A percentile compares a stretch with the other conserved stretches of the same genome.
Conservation (phyloP, 148 eudicot genomes). For the Spergularia marina region DNA sequence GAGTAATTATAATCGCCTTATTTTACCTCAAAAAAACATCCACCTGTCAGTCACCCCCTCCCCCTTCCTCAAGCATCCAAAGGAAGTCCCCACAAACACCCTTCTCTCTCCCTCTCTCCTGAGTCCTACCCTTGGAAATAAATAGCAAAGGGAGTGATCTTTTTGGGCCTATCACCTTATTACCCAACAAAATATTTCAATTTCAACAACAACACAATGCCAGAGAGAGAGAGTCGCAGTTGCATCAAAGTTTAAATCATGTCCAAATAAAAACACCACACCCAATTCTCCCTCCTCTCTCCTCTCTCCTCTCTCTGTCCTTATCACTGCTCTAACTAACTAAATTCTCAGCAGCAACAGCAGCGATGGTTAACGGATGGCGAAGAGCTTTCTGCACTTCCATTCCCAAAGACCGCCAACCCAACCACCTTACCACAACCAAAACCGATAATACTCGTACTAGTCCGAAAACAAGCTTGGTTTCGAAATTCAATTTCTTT, state of each 20-base stretch:
- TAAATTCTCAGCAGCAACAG: too few species aligned
- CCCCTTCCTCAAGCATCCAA: not conserved
- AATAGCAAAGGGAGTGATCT: conserved; percentile 8
- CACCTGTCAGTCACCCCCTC: conserved; percentile 23
- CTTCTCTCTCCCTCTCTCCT: not conserved
- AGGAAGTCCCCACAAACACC: conserved; percentile 3
- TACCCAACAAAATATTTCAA: not conserved
- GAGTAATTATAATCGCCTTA: too few species aligned
- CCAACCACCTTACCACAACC: conserved; percentile 12
- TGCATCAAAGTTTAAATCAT: not conserved
- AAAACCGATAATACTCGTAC: conserved; percentile 14
- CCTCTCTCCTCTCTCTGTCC: too few species aligned
- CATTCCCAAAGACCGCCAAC: conserved; percentile 40
- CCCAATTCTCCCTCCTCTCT: not conserved
- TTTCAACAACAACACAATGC: not conserved
- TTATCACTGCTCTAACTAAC: too few species aligned
- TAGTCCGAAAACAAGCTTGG: conserved; percentile 25
- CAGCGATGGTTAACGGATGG: conserved; percentile 68
- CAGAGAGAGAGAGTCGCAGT: not conserved
- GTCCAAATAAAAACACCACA: not conserved
- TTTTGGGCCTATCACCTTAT: conserved; percentile 18
- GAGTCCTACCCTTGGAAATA: not conserved
- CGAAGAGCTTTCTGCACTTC: conserved; percentile 79
- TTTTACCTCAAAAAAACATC: not conserved
- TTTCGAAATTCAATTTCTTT: conserved; percentile 49